These are phyloP conservation scores for Podila epicladia DNA, from an alignment of 192 early-diverging fungal species.

Conservation along the genomic window DNA sequence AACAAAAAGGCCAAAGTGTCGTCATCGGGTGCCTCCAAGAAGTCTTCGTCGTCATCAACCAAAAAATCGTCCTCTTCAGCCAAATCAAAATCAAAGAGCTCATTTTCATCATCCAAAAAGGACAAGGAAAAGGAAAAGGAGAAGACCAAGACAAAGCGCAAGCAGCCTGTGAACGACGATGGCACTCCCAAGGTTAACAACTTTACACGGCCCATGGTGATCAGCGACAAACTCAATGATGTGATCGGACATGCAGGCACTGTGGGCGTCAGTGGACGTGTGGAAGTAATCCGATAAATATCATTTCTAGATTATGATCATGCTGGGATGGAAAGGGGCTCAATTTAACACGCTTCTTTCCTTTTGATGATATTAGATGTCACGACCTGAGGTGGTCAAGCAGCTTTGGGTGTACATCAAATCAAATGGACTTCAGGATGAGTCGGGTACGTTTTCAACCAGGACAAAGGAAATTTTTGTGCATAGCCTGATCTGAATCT, in stretches of 20 bases:
- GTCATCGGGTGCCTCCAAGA: slow-evolving; percentile 6
- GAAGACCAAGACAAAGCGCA: slow-evolving; percentile 42
- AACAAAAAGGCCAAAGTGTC: slow-evolving; percentile 20
- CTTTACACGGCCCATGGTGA: slow-evolving; percentile 27
- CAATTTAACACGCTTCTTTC: background rate
- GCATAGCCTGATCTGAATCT: no score
- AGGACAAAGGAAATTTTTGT: background rate
- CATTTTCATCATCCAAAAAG: slow-evolving; percentile 18
- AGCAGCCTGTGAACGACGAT: slow-evolving; percentile 57
- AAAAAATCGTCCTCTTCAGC: background rate
- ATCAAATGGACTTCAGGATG: slow-evolving; percentile 61
- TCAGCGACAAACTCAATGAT: slow-evolving; percentile 40
- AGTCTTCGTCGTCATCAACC: background rate
- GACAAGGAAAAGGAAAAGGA: slow-evolving; percentile 13
- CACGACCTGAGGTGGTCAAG: slow-evolving; percentile 69
- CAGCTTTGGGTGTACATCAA: slow-evolving; percentile 70
- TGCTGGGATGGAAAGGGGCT: background rate
- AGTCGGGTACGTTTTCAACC: slow-evolving; percentile 27
- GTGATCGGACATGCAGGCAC: slow-evolving; percentile 55
- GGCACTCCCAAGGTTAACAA: slow-evolving; percentile 23
- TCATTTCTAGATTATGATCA: background rate
- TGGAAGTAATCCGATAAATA: slow-evolving; percentile 41
- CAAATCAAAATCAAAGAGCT: slow-evolving; percentile 7
- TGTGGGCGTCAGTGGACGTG: slow-evolving; percentile 50
- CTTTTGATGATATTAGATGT: slow-evolving; percentile 47